Evolutionary conservation across 2,329 filamentous ascomycete genomes (phyloP), one percentile per base, ranked within the genome.

Genomic region (Fusarium liriodendri): DNA sequence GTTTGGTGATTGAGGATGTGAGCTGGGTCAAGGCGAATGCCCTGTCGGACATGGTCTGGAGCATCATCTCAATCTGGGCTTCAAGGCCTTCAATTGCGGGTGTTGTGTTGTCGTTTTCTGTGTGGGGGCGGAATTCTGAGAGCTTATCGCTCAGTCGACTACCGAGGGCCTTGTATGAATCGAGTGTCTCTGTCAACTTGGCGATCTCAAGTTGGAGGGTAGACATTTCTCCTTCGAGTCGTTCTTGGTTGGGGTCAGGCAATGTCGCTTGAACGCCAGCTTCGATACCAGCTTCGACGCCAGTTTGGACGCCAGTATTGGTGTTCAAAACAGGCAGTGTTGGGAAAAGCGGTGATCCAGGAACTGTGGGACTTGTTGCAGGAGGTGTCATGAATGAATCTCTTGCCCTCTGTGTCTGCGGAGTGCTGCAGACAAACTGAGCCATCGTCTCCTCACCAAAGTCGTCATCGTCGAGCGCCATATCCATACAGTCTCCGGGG

Each of bases 381-480:
- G 89, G 89, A 0, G 89, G 89, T 0, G 88, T 89, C 6, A 86
- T 86, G 71, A 90, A 89, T 0, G 87, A 89, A n/a, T 80, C 77
- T 52, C 81, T 78, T 47, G 80, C 78, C 18, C 81, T 78, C 52
- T 80, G 78, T 18, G 82, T 77, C 2, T 85, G 84, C 0, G 89
- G 89, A 4, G 89, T 90, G 77, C 89, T 87, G 74, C 85, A 86
- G 9, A 83, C 80, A 2, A 89, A 75, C 33, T 90, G 87, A 0
- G 84, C 86, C 79, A 89, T 83, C 0, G 87, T 87, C 4, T 80
- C 77, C n/a, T 89, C 85, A 9, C 87, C 86, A 77, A 89, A 89
- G 29, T 83, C 78, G 11, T 83, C 82, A 10, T 81, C 80, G 10
- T 84, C 84, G 9, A 72, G 78, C 22, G 79, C 74, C 42, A 81